Evolutionary conservation across 108 stramenopile genomes (phyloP).

Genomic region (Nannochloropsis oceanica): DNA sequence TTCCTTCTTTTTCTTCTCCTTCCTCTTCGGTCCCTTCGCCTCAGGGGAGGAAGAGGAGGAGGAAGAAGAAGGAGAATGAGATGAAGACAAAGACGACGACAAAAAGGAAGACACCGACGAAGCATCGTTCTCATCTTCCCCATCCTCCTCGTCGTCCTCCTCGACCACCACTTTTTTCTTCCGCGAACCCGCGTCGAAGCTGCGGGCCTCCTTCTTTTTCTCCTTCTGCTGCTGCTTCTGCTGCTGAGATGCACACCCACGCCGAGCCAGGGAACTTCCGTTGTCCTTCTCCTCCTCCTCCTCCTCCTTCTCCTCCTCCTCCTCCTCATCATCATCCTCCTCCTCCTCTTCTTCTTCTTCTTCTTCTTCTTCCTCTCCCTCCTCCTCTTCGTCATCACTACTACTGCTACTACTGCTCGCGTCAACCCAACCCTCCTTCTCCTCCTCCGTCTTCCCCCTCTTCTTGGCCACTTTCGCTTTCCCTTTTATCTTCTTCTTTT

Average conservation of each 20-base stretch:
- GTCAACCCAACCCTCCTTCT: constrained; percentile 5
- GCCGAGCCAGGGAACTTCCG: background rate
- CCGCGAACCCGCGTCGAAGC: background rate
- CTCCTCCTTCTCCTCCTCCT: background rate
- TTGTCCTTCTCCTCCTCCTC: background rate
- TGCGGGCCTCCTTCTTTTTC: background rate
- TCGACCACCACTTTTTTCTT: background rate
- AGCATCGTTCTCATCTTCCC: background rate
- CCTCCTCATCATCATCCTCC: background rate
- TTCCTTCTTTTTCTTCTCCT: background rate
- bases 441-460: constrained; percentile 1
- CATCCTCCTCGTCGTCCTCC: background rate
- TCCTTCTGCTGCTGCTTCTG: background rate
- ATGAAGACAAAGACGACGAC: too few relatives aligned
- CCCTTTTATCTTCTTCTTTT: constrained; percentile 4
- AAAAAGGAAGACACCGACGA: too few relatives aligned
- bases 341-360: background rate
- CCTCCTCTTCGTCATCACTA: background rate
- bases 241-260: background rate
- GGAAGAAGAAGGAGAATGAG: too few relatives aligned
- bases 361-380: background rate
- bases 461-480: background rate
- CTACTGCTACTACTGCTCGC: background rate
- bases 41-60: too few relatives aligned
- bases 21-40: background rate